Evolutionary conservation across 257 asterid genomes (phyloP).

Genomic region (Solanum neorickii): DNA sequence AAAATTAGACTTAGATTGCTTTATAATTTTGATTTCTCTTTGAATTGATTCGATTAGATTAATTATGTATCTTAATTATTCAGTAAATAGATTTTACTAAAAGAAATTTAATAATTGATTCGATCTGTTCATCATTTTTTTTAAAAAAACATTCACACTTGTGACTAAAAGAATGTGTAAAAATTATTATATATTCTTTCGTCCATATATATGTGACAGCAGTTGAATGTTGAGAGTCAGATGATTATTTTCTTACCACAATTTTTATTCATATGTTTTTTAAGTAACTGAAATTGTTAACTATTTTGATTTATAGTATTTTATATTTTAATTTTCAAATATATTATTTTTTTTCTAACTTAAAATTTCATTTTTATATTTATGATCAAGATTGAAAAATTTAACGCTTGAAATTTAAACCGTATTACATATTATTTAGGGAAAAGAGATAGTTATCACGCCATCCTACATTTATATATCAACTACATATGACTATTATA

Average conservation of each 20-base stretch:
- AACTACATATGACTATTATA: neutral
- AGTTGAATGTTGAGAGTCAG: neutral
- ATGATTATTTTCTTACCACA: neutral
- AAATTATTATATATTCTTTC: neutral
- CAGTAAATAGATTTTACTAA: neutral
- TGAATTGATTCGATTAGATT: neutral
- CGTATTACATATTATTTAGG: neutral
- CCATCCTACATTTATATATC: neutral
- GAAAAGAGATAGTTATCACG: neutral
- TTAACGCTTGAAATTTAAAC: neutral
- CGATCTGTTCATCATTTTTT: neutral
- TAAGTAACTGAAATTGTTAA: neutral
- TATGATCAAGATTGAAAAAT: neutral
- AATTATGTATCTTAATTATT: neutral
- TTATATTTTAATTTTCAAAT: accelerated
- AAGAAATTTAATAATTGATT: neutral
- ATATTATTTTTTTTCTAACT: neutral
- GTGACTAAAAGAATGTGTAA: neutral
- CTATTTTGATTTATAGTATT: neutral
- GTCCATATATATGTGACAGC: neutral
- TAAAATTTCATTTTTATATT: neutral
- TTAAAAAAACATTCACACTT: neutral
- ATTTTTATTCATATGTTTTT: accelerated
- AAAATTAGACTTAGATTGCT: neutral
- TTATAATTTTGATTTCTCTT: neutral